These are phyloP conservation scores for Uronychia setigera DNA, from an alignment of 73 alveolate genomes.

Conservation along the genomic window DNA sequence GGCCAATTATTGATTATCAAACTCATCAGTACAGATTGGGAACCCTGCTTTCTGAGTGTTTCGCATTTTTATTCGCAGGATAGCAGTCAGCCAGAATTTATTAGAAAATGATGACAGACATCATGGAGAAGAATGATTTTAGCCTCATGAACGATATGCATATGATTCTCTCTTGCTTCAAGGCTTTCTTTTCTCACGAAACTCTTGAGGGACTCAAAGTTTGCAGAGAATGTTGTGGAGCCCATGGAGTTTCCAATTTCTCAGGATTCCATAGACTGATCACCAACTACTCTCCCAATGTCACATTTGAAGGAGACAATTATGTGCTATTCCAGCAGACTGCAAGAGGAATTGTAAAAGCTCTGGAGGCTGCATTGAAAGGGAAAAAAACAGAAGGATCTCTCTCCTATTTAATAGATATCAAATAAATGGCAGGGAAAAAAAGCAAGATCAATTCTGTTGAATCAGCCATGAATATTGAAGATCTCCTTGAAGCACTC, in stretches of 20 bases:
- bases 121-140: constrained; percentile 60
- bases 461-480: neutral
- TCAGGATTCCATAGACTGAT: constrained; percentile 63
- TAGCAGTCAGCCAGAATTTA: constrained; percentile 21
- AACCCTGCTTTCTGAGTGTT: constrained; percentile 32
- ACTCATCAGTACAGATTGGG: constrained; percentile 54
- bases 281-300: constrained; percentile 70
- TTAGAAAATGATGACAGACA: constrained; percentile 28
- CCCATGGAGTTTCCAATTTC: constrained; percentile 78
- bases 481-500: constrained; percentile 15
- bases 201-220: constrained; percentile 26
- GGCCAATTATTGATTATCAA: constrained; percentile 71
- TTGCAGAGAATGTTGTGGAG: constrained; percentile 78
- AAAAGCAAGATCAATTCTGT: neutral
- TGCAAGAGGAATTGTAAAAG: constrained; percentile 67
- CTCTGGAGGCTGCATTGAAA: constrained; percentile 33
- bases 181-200: constrained; percentile 17
- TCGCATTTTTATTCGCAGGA: constrained; percentile 58
- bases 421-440: neutral
- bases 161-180: constrained; percentile 47
- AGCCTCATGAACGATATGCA: constrained; percentile 60
- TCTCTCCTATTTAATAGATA: constrained; percentile 34
- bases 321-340: constrained; percentile 70
- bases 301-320: constrained; percentile 90
- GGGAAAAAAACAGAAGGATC: constrained; percentile 41